Conservation (phyloP, 257 asterid genomes). For the Forsythia suspensa region DNA sequence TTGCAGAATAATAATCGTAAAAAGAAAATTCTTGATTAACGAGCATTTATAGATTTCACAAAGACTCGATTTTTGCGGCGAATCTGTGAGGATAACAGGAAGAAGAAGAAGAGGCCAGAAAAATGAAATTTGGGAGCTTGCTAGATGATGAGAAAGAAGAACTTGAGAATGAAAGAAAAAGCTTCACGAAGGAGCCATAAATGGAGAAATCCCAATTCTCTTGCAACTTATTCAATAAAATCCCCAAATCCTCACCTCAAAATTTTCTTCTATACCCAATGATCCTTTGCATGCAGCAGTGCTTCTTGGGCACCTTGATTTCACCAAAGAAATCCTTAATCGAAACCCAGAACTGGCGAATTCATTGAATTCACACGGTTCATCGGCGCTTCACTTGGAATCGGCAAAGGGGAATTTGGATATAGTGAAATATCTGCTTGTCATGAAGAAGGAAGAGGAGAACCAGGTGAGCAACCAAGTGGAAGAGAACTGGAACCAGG, state of each 20-base stretch:
- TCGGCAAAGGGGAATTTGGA: slow-evolving; percentile 27
- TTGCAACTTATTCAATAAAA: slow-evolving; percentile 25
- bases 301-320: slow-evolving; percentile 27
- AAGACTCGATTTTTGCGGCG: background rate
- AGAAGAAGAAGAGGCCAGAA: background rate
- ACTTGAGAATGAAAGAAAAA: slow-evolving; percentile 1
- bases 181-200: slow-evolving; percentile 25
- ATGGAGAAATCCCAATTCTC: slow-evolving; percentile 16
- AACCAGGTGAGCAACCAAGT: too few species aligned
- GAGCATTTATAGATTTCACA: background rate
- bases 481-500: too few species aligned
- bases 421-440: slow-evolving; percentile 23
- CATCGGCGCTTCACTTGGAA: slow-evolving; percentile 37
- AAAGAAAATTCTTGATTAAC: background rate
- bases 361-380: slow-evolving; percentile 24
- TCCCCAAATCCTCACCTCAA: slow-evolving; percentile 21
- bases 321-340: slow-evolving; percentile 17
- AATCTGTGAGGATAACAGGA: background rate
- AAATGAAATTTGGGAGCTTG: slow-evolving; percentile 23
- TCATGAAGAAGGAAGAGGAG: too few species aligned
- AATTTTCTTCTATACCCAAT: slow-evolving; percentile 5
- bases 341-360: slow-evolving; percentile 22
- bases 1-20: background rate
- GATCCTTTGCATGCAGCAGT: slow-evolving; percentile 27
- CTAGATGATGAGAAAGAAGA: slow-evolving; percentile 8